Evolutionary conservation across 306 rosid species (phyloP), one percentile per base, ranked within the genome.

Genomic region (Gynostemma pentaphyllum): DNA sequence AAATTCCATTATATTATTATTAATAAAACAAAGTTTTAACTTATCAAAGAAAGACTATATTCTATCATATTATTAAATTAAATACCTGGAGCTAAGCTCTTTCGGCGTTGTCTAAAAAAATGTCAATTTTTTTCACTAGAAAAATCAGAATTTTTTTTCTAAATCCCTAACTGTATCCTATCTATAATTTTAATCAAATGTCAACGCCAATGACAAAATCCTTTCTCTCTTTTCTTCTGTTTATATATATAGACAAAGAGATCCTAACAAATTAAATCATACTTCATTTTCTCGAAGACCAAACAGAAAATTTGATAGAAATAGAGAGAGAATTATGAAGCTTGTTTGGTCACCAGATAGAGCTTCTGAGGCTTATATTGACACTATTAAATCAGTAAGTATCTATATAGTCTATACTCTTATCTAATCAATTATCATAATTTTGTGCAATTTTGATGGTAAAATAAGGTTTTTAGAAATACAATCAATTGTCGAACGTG

Each of bases 341-440:
- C 97, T 90, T 18, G 76, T 79, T 68, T 90, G 97, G 97, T 87
- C 94, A 9, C 95, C 95, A n/a, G 95, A 90, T 69, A 68, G 80
- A 5, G 95, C 97, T 52, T 82, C 82, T 3, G 78, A 81, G 67
- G 85, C 97, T 32, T 90, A 87, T 67, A 50, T 90, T 34, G 95
- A 84, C 50, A 90, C 97, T 9, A 85, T 90, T 1, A 78, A 85
- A 81, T 72, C 94, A 7, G 97, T 90, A 81, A 84, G 86, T 49
- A 22, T 34, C 1, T 6, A 8, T 39, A n/a, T 39, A 0, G 44
- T 0, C 2, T 1, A 39, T 3, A 8, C 44, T 8, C 14, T 6
- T 39, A 8, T 14, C 44, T 10, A 7, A 8, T 2, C 11, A 0
- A 39, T 39, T 6, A 11, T 2, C 44, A 30, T 27, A 56, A 56